A percentile compares a stretch with the other conserved stretches of the same genome.
Evolutionary conservation across 257 asterid genomes (phyloP).

Genomic region (Solanum paucissectum): DNA sequence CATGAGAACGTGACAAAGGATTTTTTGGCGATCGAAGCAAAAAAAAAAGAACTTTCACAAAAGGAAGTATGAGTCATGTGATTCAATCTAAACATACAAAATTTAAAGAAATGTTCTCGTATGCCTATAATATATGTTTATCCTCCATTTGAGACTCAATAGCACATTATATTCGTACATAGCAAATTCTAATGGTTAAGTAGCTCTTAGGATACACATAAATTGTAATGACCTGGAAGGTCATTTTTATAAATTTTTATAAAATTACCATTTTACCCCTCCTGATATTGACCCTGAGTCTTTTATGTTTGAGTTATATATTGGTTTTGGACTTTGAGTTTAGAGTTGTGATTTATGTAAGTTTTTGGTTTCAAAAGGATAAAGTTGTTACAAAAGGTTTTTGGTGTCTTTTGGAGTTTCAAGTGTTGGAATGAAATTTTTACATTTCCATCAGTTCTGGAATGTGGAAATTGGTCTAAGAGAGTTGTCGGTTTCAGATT

Average conservation of each 20-base stretch:
- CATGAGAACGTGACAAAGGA: background rate
- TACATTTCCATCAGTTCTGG: accelerated
- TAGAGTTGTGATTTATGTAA: background rate
- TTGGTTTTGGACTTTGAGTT: background rate
- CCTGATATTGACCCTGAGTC: background rate
- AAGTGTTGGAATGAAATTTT: background rate
- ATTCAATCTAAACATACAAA: background rate
- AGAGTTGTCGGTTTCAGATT: background rate
- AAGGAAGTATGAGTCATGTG: background rate
- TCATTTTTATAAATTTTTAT: too few relatives aligned
- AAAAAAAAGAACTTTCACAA: background rate
- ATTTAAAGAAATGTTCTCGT: too few relatives aligned
- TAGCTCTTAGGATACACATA: background rate
- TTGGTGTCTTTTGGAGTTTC: background rate
- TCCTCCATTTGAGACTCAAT: background rate
- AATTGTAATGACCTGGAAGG: background rate
- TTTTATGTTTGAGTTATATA: too few relatives aligned
- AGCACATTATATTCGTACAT: background rate
- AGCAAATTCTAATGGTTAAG: background rate
- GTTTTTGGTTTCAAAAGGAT: background rate
- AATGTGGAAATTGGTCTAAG: background rate
- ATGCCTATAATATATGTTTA: too few relatives aligned
- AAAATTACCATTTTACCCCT: background rate
- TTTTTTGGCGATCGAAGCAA: background rate
- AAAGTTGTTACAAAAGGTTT: background rate